A percentile compares a stretch with the other conserved stretches of the same genome.
Evolutionary conservation across 805 yeast species (phyloP).

Genomic region (Cyberlindnera samutprakarnensis): DNA sequence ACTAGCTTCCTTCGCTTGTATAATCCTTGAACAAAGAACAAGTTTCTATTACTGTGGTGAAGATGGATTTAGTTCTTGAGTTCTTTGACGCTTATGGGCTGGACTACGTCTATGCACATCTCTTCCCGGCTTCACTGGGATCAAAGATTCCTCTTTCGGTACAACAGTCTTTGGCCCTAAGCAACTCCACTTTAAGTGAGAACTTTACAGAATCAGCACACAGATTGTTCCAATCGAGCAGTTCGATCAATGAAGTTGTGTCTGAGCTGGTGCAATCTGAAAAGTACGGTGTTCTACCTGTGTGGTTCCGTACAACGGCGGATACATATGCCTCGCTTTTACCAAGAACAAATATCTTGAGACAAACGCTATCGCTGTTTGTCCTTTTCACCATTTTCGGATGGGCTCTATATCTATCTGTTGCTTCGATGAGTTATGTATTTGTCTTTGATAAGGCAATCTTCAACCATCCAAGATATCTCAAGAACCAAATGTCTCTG

Average conservation of each 20-base stretch:
- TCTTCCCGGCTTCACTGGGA: conserved; percentile 52
- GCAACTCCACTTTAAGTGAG: conserved; percentile 19
- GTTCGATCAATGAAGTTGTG: conserved; percentile 9
- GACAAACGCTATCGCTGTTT: conserved; percentile 66
- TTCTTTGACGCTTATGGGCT: conserved; percentile 62
- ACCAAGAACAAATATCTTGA: conserved; percentile 60
- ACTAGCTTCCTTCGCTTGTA: no score
- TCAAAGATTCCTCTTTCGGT: conserved; percentile 25
- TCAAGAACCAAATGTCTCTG: conserved; percentile 84
- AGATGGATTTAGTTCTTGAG: conserved; percentile 91
- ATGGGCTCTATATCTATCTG: conserved; percentile 67
- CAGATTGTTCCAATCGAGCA: conserved; percentile 6
- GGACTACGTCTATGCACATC: conserved; percentile 65
- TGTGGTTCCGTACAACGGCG: conserved; percentile 46
- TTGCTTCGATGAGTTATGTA: conserved; percentile 70
- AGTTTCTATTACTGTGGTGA: no score
- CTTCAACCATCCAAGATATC: conserved; percentile 91
- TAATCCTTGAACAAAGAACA: no score
- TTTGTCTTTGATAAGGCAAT: conserved; percentile 82
- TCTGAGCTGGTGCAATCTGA: conserved; percentile 26
- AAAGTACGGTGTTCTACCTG: conserved; percentile 56
- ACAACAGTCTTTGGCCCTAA: conserved; percentile 21
- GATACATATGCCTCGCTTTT: conserved; percentile 62
- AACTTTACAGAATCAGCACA: conserved; percentile 13
- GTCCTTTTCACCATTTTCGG: conserved; percentile 76